Base-by-base conservation (phyloP, 78 protist species). In the Trichosphaerium sp. region DNA sequence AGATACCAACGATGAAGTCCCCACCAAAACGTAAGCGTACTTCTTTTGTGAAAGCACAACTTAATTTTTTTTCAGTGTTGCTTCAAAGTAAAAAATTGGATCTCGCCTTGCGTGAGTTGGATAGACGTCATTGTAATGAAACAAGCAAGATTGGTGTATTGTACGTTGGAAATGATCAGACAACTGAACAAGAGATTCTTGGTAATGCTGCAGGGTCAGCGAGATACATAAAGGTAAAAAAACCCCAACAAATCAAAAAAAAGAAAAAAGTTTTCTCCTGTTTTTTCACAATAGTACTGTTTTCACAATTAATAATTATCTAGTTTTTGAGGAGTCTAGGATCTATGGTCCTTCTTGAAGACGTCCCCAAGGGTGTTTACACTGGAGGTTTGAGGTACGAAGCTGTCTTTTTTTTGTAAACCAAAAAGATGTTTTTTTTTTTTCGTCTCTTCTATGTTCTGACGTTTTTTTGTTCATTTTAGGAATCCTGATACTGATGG, bases 321-420 rank as follows among this genome's bases (percentile, higher is more conserved):
- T 70, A 69, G 14, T 69, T 78, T 15, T 69, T 78, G 21, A 21
- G 35, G 34, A 49, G 31, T 0, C 8, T 78, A 0, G 84, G 84
- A 34, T 73, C 61, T 34, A 69, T 61, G 5, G 38, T 78, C 1
- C 21, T 57, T 21, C n/a, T 78, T 1, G 40, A 74, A 1, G 84
- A 78, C n/a, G n/a, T n/a, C 15, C 21, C 79, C 31, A 32, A 63
- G 7, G 75, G 70, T 37, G 74, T 78, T 6, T 78, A 78, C 56
- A 74, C 84, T 15, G 84, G 84, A 43, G 84, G 84, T 25, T 39
- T 78, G 34, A 77, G 70, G 43, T 34, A 32, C n/a, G n/a, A n/a
- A n/a, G n/a, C n/a, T n/a, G n/a, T n/a, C n/a, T n/a, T n/a, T n/a
- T n/a, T n/a, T n/a, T n/a, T n/a, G 59, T 34, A 21, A 10, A 54